Evolutionary conservation across 768 basidiomycete species (phyloP).

Genomic region (Suillus clintonianus): DNA sequence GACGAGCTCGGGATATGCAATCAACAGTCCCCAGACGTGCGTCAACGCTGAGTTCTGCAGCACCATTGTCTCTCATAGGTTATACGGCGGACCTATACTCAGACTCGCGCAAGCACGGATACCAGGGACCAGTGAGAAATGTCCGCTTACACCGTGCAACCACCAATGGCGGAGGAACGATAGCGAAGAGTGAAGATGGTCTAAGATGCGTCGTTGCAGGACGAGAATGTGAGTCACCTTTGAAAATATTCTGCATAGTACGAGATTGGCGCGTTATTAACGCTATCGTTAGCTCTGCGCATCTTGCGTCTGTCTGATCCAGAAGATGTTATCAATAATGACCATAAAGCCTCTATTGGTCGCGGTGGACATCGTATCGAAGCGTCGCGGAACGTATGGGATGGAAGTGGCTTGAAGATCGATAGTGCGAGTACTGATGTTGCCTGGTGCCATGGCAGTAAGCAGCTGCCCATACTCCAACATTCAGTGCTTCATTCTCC

Average conservation of each 20-base stretch:
- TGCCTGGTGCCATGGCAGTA: constrained; percentile 75
- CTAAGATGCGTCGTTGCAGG: constrained; percentile 71
- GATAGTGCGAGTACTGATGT: constrained; percentile 80
- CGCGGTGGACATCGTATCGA: constrained; percentile 70
- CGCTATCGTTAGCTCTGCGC: constrained; percentile 51
- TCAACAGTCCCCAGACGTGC: constrained; percentile 24
- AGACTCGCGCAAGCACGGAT: constrained; percentile 46
- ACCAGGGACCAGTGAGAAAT: constrained; percentile 47
- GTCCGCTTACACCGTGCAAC: constrained; percentile 65
- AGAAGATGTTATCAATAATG: constrained; percentile 37
- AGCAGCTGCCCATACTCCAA: constrained; percentile 17
- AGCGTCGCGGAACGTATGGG: constrained; percentile 76
- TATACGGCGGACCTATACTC: constrained; percentile 35
- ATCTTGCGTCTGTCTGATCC: constrained; percentile 59
- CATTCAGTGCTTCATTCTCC: constrained; percentile 4
- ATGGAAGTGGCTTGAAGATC: constrained; percentile 73
- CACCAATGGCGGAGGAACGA: constrained; percentile 61
- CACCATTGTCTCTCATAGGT: constrained; percentile 4
- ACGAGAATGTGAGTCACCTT: constrained; percentile 62
- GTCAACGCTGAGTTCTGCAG: constrained; percentile 22
- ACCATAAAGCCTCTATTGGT: constrained; percentile 56
- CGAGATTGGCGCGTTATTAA: background rate
- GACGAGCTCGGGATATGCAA: constrained; percentile 21
- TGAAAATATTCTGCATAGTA: constrained; percentile 11
- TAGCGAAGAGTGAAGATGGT: constrained; percentile 70